These are phyloP conservation scores for Amauroascus verrucosus DNA, from an alignment of 2,329 filamentous ascomycete genomes.

Conservation along the genomic window DNA sequence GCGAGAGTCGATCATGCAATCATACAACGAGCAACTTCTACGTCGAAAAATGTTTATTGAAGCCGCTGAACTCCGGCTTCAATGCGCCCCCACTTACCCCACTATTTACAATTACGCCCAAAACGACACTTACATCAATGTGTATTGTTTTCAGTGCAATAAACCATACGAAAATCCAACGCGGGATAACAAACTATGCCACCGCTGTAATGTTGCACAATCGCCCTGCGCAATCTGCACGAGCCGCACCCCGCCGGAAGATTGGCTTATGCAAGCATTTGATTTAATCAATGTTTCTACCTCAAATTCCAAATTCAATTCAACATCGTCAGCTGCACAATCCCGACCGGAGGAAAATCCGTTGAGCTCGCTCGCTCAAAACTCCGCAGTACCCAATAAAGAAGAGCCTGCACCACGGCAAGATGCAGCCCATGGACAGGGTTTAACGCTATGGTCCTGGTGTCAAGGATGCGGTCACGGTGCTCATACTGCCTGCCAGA, in stretches of 20 bases:
- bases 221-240: slow-evolving; percentile 35
- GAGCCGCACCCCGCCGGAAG: slow-evolving; percentile 32
- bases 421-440: slow-evolving; percentile 23
- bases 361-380: neutral
- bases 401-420: neutral
- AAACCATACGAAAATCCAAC: slow-evolving; percentile 44
- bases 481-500: slow-evolving; percentile 49
- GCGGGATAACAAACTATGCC: slow-evolving; percentile 42
- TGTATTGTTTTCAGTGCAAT: slow-evolving; percentile 48
- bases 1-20: slow-evolving; percentile 45
- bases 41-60: slow-evolving; percentile 36
- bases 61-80: slow-evolving; percentile 47
- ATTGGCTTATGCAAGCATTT: slow-evolving; percentile 28
- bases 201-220: slow-evolving; percentile 39
- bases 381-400: neutral
- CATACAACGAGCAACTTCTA: slow-evolving; percentile 48
- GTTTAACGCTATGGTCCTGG: slow-evolving; percentile 42
- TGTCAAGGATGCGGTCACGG: slow-evolving; percentile 53
- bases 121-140: slow-evolving; percentile 44
- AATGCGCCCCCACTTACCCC: slow-evolving; percentile 46
- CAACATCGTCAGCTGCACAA: neutral
- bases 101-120: slow-evolving; percentile 48
- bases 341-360: slow-evolving; percentile 1
- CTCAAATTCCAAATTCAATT: neutral
- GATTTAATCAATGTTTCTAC: slow-evolving; percentile 15